These are phyloP conservation scores for Solanum tarapatanum DNA, from an alignment of 257 asterid species.

Conservation along the genomic window DNA sequence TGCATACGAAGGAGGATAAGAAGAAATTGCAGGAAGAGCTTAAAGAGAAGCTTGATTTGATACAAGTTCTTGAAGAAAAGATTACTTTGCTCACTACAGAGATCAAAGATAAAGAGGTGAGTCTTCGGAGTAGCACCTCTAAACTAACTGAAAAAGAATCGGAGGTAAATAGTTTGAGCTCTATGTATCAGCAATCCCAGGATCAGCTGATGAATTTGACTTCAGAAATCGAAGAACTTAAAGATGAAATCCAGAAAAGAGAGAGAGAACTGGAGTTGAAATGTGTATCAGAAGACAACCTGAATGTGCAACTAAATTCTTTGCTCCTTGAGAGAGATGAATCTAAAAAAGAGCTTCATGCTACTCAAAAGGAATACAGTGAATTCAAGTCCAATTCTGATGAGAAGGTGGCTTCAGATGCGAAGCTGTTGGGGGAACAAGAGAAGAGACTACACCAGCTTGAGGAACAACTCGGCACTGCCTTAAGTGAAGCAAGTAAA, in stretches of 20 bases:
- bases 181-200: conserved; percentile 28
- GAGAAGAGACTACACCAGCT: conserved; percentile 32
- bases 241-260: conserved; percentile 24
- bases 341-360: conserved; percentile 22
- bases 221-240: conserved; percentile 35
- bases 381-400: conserved; percentile 31
- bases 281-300: conserved; percentile 21
- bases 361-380: conserved; percentile 26
- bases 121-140: conserved; percentile 16
- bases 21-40: conserved; percentile 40
- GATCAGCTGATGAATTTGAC: conserved; percentile 24
- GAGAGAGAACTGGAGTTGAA: conserved; percentile 43
- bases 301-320: conserved; percentile 25
- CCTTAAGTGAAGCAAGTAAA: conserved; percentile 24
- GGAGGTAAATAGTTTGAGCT: conserved; percentile 23
- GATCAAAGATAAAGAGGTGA: conserved; percentile 45
- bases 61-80: conserved; percentile 43
- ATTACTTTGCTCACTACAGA: conserved; percentile 39
- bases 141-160: conserved; percentile 36
- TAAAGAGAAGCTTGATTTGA: conserved; percentile 38
- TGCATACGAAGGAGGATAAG: conserved; percentile 29
- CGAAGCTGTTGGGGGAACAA: conserved; percentile 34
- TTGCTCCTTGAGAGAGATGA: conserved; percentile 40
- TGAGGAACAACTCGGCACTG: conserved; percentile 38
- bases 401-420: conserved; percentile 44